A percentile compares a stretch with the other conserved stretches of the same genome.
phyloP scores from a whole-genome alignment of 208 protist genomes.

The Trypanosomatidae sp. region DNA sequence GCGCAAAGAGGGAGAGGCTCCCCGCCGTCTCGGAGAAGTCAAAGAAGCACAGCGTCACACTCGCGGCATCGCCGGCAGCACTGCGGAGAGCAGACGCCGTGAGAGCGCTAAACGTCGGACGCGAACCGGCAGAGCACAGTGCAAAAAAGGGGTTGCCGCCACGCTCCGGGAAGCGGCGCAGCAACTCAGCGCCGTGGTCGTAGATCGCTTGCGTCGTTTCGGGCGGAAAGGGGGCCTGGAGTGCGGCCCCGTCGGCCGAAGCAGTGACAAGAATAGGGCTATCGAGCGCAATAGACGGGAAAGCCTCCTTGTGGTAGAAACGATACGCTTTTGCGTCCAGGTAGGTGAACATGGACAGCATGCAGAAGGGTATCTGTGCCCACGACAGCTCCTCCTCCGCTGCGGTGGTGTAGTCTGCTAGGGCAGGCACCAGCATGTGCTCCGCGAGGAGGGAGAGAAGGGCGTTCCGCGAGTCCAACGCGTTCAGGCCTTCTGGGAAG shows the following conservation, averaged over 20 bases:
- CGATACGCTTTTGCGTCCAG: slow-evolving; percentile 95
- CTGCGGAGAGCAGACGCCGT: slow-evolving; percentile 15
- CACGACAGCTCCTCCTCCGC: slow-evolving; percentile 30
- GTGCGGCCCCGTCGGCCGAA: too few relatives aligned
- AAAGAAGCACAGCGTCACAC: slow-evolving; percentile 33
- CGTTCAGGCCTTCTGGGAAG: slow-evolving; percentile 16
- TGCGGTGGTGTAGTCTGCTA: slow-evolving; percentile 2
- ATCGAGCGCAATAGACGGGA: slow-evolving; percentile 79
- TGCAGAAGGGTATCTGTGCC: slow-evolving; percentile 37
- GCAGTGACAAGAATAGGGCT: slow-evolving; percentile 31
- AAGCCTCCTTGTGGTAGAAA: slow-evolving; percentile 94
- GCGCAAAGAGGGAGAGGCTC: slow-evolving; percentile 35
- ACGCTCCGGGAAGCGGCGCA: slow-evolving; percentile 31
- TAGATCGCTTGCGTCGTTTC: slow-evolving; percentile 22
- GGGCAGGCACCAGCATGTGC: slow-evolving; percentile 6
- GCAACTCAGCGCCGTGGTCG: slow-evolving; percentile 23
- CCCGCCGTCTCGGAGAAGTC: slow-evolving; percentile 37
- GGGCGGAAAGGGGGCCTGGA: slow-evolving; percentile 15
- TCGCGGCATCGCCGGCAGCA: neutral
- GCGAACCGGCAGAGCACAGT: too few relatives aligned
- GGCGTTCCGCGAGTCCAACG: slow-evolving; percentile 12
- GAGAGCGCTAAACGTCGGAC: slow-evolving; percentile 28
- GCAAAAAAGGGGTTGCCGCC: slow-evolving; percentile 57
- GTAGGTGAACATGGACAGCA: slow-evolving; percentile 90
- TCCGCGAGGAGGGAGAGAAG: slow-evolving; percentile 23